Evolutionary conservation across 2,329 filamentous ascomycete genomes (phyloP).

Genomic region (Monosporascus ibericus): DNA sequence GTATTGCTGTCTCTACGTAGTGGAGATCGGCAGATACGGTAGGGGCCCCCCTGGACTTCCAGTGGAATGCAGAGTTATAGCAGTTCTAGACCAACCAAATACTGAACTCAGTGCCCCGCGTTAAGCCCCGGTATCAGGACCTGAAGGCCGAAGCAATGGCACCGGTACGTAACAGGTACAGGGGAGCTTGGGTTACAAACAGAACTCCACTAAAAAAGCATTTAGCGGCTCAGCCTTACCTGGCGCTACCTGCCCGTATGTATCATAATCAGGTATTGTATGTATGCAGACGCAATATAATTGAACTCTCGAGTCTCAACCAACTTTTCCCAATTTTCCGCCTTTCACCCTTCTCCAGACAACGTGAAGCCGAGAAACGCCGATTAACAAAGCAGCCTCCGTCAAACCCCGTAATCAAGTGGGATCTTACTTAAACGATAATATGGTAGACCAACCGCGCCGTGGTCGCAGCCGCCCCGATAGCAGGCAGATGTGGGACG

Average conservation of each 20-base stretch:
- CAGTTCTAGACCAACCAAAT: background rate
- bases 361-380: background rate
- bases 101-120: background rate
- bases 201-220: no score
- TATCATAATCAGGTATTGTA: no score
- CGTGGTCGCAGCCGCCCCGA: slow-evolving; percentile 40
- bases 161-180: background rate
- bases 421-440: slow-evolving; percentile 1
- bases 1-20: no score
- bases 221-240: background rate
- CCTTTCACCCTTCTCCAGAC: background rate
- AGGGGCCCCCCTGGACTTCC: background rate
- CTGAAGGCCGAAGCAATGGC: background rate
- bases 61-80: background rate
- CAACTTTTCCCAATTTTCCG: no score
- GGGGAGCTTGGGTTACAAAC: background rate
- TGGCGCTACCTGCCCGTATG: no score
- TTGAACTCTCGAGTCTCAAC: background rate
- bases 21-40: background rate
- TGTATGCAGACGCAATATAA: no score
- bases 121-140: background rate
- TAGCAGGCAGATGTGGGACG: slow-evolving; percentile 57
- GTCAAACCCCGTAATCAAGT: background rate
- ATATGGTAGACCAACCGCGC: slow-evolving; percentile 46
- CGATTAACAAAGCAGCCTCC: slow-evolving; percentile 4